phyloP scores from a whole-genome alignment of 179 eudicot species.

The Vitellaria paradoxa region DNA sequence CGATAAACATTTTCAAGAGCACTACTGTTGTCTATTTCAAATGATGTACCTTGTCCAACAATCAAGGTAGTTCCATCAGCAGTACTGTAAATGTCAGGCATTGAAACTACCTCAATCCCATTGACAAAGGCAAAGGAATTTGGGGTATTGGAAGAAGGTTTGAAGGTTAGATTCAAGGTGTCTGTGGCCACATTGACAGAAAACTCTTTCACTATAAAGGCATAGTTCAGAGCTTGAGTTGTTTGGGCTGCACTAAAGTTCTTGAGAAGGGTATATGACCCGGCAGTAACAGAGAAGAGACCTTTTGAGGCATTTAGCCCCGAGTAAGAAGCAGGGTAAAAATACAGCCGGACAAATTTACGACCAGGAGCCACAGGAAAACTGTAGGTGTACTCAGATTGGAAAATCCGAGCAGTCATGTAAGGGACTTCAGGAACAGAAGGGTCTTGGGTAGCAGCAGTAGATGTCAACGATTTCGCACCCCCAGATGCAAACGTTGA shows the following conservation, averaged over 20 bases:
- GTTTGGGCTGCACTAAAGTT: constrained; percentile 85
- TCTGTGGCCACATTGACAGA: constrained; percentile 47
- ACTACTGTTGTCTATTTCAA: constrained; percentile 53
- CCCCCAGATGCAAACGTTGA: constrained; percentile 45
- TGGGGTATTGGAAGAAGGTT: constrained; percentile 47
- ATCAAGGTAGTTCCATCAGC: constrained; percentile 17
- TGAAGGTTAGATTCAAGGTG: constrained; percentile 57
- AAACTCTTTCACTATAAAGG: constrained; percentile 58
- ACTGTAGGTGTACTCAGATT: constrained; percentile 55
- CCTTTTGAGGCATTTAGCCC: constrained; percentile 49
- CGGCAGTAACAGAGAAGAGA: constrained; percentile 57
- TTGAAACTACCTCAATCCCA: constrained; percentile 81
- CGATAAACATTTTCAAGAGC: constrained; percentile 71
- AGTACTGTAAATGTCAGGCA: constrained; percentile 58
- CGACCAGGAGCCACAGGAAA: constrained; percentile 72
- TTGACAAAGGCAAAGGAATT: constrained; percentile 74
- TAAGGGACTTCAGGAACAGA: constrained; percentile 72
- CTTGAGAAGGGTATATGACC: constrained; percentile 58
- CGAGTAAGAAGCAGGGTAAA: constrained; percentile 67
- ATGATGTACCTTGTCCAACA: constrained; percentile 22
- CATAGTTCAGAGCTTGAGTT: constrained; percentile 63
- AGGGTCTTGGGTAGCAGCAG: constrained; percentile 55
- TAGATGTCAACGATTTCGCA: constrained; percentile 38
- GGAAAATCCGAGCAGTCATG: constrained; percentile 77
- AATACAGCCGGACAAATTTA: constrained; percentile 74